Evolutionary conservation across 2,329 filamentous ascomycete genomes (phyloP).

Genomic region (Myriosclerotinia scirpicola): DNA sequence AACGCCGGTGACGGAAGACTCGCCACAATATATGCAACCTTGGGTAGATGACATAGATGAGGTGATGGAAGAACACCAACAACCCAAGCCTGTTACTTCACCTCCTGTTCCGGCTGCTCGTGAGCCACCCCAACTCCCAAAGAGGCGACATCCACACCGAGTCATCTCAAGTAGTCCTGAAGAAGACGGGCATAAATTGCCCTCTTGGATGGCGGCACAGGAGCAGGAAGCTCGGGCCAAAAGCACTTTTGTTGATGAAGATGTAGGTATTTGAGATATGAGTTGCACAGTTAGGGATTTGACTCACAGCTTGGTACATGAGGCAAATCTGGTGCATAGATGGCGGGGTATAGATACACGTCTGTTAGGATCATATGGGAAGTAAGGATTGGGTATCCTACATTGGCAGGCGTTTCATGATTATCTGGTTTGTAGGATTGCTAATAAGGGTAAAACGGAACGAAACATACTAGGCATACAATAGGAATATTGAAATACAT

Average conservation of each 20-base stretch:
- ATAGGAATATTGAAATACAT: neutral
- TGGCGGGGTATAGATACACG: neutral
- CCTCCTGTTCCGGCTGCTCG: neutral
- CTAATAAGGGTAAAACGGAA: neutral
- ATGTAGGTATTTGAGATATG: conserved; percentile 29
- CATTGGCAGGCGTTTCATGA: conserved; percentile 10
- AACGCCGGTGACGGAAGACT: conserved; percentile 49
- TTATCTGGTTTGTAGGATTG: neutral
- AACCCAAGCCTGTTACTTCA: neutral
- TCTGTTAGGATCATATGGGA: neutral
- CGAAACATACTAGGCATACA: neutral
- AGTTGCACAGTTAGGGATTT: neutral
- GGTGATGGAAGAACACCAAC: conserved; percentile 27
- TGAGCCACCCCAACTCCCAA: conserved; percentile 32
- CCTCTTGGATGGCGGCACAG: conserved; percentile 41
- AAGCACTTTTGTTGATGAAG: conserved; percentile 41
- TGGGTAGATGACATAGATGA: conserved; percentile 43
- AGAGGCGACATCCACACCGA: conserved; percentile 32
- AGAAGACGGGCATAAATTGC: conserved; percentile 38
- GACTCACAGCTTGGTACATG: neutral
- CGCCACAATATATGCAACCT: conserved; percentile 38
- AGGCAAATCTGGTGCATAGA: neutral
- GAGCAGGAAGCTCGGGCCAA: conserved; percentile 41
- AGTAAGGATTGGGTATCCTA: conserved; percentile 6
- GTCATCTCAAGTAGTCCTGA: conserved; percentile 38